Percentiles rank a stretch among this genome's conserved stretches.
Conservation (phyloP, 306 rosid genomes). For the Argentina anserina region DNA sequence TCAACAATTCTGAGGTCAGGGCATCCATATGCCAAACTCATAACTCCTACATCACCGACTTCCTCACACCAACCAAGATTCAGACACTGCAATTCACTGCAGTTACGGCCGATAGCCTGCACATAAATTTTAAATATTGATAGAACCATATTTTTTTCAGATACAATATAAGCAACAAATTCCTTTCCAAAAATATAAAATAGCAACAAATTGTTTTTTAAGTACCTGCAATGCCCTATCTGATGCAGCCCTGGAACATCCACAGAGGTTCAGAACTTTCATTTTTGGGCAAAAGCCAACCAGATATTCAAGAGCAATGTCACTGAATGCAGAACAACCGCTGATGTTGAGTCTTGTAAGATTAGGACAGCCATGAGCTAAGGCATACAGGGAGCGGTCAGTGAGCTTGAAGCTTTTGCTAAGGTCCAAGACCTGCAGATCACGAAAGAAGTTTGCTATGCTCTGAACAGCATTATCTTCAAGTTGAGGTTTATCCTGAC, state of each 20-base stretch:
- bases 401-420: constrained; percentile 93
- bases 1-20: constrained; percentile 79
- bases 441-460: constrained; percentile 66
- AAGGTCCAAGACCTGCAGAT: constrained; percentile 86
- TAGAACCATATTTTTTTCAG: constrained; percentile 4
- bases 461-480: constrained; percentile 71
- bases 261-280: constrained; percentile 78
- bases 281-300: constrained; percentile 63
- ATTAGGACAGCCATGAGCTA: constrained; percentile 70
- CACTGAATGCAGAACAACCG: constrained; percentile 79
- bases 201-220: constrained; percentile 1
- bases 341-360: constrained; percentile 76
- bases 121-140: background rate
- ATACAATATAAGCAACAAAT: too few species aligned
- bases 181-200: too few species aligned
- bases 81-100: constrained; percentile 69
- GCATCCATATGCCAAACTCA: constrained; percentile 79
- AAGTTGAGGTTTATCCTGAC: constrained; percentile 84
- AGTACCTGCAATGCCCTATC: constrained; percentile 92
- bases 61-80: constrained; percentile 96
- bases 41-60: constrained; percentile 80
- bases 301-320: constrained; percentile 69
- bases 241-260: constrained; percentile 71
- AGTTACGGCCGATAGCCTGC: constrained; percentile 82
- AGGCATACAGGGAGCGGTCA: constrained; percentile 60